Conservation (phyloP, 2,329 filamentous ascomycete species). For the Aureobasidium lini region DNA sequence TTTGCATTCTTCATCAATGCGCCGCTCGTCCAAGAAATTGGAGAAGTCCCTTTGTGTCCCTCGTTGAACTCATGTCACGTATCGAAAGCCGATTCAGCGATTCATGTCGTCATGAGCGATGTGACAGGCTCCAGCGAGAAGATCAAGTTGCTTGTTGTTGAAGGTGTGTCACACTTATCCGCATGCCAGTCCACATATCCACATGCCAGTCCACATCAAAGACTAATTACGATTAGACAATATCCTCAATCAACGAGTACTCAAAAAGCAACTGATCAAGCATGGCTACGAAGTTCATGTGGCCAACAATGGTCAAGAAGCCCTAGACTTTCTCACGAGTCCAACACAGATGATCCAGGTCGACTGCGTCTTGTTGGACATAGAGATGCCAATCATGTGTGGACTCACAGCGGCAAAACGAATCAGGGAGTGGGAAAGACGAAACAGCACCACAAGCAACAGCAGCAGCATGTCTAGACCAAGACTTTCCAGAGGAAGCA, state of each 20-base stretch:
- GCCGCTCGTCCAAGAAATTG: constrained; percentile 24
- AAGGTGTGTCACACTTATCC: constrained; percentile 16
- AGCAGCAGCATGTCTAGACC: background rate
- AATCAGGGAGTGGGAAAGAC: constrained; percentile 51
- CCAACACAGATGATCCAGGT: constrained; percentile 1
- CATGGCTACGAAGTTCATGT: constrained; percentile 22
- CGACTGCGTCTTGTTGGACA: background rate
- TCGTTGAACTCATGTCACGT: background rate
- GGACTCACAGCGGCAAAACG: constrained; percentile 60
- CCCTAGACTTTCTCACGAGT: constrained; percentile 22
- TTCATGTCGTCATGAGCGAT: background rate
- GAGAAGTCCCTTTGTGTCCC: background rate
- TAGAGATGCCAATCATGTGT: constrained; percentile 67
- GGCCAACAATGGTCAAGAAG: constrained; percentile 23
- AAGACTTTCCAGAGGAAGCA: background rate
- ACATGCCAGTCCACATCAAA: constrained; percentile 15
- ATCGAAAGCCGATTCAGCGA: background rate
- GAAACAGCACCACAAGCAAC: background rate
- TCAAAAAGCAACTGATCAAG: constrained; percentile 22
- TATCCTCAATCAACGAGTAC: constrained; percentile 24
- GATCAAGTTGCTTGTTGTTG: constrained; percentile 19
- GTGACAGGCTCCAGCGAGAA: background rate
- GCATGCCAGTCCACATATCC: constrained; percentile 14
- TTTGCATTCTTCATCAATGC: constrained; percentile 60
- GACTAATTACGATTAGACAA: constrained; percentile 14